phyloP scores from a whole-genome alignment of 2,329 filamentous ascomycete species.

The Fusarium burgessii region DNA sequence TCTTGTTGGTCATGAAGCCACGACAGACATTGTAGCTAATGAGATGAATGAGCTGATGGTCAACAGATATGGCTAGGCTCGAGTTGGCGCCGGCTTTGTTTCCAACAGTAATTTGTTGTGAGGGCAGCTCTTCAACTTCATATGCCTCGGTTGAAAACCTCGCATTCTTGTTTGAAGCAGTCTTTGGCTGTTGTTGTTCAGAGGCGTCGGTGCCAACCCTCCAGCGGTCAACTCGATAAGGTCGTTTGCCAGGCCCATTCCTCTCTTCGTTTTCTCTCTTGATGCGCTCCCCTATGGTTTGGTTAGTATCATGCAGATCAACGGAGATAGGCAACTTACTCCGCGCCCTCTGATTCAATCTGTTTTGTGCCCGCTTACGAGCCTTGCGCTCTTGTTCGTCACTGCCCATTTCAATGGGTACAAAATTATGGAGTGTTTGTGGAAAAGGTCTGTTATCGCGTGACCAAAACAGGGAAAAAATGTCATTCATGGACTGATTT shows the following conservation, averaged over 20 bases:
- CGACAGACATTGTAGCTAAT: conserved; percentile 28
- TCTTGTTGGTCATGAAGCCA: conserved; percentile 26
- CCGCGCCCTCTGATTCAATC: conserved; percentile 32
- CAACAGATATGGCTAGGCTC: background rate
- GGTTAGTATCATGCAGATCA: background rate
- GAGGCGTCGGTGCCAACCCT: background rate
- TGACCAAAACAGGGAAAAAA: background rate
- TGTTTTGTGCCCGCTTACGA: conserved; percentile 25
- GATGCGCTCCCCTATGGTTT: background rate
- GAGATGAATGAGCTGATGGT: conserved; percentile 27
- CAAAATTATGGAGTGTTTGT: background rate
- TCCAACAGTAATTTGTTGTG: too few species aligned
- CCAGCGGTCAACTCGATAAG: conserved; percentile 30
- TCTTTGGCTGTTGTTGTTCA: rapidly evolving
- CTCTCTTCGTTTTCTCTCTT: background rate
- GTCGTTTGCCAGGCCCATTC: background rate
- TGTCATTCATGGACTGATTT: background rate
- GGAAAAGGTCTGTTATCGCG: background rate
- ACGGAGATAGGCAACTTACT: conserved; percentile 7
- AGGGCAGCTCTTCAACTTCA: background rate
- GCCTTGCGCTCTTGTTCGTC: conserved; percentile 11
- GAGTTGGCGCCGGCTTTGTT: rapidly evolving
- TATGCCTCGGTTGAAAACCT: background rate
- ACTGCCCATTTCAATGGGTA: background rate
- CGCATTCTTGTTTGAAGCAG: too few species aligned